These are phyloP conservation scores for Helotiales sp. DNA, from an alignment of 2,329 filamentous ascomycete species.

Conservation along the genomic window DNA sequence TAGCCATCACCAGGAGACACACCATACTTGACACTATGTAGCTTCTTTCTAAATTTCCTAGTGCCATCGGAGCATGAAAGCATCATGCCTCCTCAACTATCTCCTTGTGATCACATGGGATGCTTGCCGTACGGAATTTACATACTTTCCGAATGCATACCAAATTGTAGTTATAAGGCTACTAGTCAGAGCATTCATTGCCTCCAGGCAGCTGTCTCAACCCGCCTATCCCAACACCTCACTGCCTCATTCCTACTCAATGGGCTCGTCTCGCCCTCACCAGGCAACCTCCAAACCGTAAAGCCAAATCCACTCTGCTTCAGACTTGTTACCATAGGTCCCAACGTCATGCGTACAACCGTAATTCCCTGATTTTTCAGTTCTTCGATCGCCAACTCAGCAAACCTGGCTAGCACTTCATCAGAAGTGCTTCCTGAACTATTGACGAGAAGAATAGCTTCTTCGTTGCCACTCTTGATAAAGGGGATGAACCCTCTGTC, in stretches of 20 bases:
- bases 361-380: slow-evolving; percentile 21
- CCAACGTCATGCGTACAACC: slow-evolving; percentile 24
- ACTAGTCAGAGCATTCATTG: too few species aligned
- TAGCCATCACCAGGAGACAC: too few species aligned
- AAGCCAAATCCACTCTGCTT: slow-evolving; percentile 31
- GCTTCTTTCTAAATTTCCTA: too few species aligned
- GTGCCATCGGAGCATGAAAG: too few species aligned
- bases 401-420: slow-evolving; percentile 29
- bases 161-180: too few species aligned
- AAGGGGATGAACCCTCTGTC: slow-evolving; percentile 31
- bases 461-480: slow-evolving; percentile 10
- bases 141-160: too few species aligned
- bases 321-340: slow-evolving; percentile 32
- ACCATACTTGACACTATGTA: too few species aligned
- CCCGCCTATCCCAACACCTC: slow-evolving; percentile 27
- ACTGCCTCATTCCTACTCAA: slow-evolving; percentile 25
- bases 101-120: too few species aligned
- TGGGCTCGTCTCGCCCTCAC: slow-evolving; percentile 15
- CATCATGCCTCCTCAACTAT: too few species aligned
- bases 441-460: slow-evolving; percentile 28
- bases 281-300: slow-evolving; percentile 28
- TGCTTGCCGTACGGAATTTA: too few species aligned
- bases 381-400: slow-evolving; percentile 29
- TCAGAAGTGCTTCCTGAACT: slow-evolving; percentile 29
- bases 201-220: slow-evolving; percentile 28